A percentile compares a stretch with the other conserved stretches of the same genome.
phyloP scores from a whole-genome alignment of 306 rosid genomes.

The Crotalaria pallida region DNA sequence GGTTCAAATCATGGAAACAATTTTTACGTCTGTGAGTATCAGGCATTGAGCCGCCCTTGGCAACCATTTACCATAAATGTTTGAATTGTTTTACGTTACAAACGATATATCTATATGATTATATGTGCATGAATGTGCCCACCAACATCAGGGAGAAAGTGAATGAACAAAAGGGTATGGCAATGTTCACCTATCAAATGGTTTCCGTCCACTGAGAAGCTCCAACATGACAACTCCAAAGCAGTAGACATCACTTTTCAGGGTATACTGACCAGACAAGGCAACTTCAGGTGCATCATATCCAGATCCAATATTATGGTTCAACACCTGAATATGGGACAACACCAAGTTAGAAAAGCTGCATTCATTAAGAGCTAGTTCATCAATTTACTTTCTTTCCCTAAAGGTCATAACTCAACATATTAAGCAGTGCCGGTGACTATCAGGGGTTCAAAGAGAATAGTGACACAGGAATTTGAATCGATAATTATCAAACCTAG shows the following conservation, averaged over 20 bases:
- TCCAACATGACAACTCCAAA: conserved; percentile 97
- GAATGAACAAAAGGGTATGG: background rate
- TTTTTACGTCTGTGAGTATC: too few species aligned
- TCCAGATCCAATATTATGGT: conserved; percentile 66
- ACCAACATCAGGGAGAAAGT: background rate
- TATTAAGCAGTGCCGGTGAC: background rate
- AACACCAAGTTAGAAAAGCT: conserved; percentile 5
- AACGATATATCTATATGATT: conserved; percentile 10
- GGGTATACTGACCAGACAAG: conserved; percentile 67
- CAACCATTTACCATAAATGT: background rate
- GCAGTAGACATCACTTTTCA: conserved; percentile 87
- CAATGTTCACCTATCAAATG: conserved; percentile 75
- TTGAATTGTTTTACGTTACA: conserved; percentile 26
- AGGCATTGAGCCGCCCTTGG: too few species aligned
- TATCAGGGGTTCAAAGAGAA: background rate
- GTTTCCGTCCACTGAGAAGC: conserved; percentile 82
- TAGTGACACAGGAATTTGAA: background rate
- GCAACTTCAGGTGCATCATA: conserved; percentile 86
- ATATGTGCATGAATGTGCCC: background rate
- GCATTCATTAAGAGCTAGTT: background rate
- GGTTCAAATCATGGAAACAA: too few species aligned
- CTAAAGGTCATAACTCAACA: background rate
- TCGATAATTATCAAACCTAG: background rate
- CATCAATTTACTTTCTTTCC: background rate
- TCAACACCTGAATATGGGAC: conserved; percentile 48